Percentiles rank a stretch among this genome's conserved stretches.
Evolutionary conservation across 163 green algal genomes (phyloP).

Genomic region (Chlorella variabilis): DNA sequence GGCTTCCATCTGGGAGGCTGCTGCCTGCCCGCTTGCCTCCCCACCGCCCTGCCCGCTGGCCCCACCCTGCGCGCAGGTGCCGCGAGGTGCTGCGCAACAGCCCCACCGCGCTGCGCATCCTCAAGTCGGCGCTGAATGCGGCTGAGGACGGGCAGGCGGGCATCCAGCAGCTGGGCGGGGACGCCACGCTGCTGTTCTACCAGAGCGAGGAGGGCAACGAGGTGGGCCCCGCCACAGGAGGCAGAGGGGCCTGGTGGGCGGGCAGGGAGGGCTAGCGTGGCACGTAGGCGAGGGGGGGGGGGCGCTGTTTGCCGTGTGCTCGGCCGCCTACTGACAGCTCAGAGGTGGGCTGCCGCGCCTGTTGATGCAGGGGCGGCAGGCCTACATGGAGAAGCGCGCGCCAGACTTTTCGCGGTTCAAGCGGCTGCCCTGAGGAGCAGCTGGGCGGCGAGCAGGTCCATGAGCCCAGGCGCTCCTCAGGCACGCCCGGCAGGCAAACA

Average conservation of each 20-base stretch:
- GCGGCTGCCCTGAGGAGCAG: conserved; percentile 72
- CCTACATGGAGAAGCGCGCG: conserved; percentile 89
- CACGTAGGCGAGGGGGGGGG: no score
- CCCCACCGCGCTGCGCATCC: conserved; percentile 90
- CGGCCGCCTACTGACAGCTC: no score
- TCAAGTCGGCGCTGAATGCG: conserved; percentile 96
- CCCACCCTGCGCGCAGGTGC: conserved; percentile 83
- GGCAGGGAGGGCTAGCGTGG: background rate
- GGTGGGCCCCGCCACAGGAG: conserved; percentile 47
- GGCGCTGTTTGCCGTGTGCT: no score
- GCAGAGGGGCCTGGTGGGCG: background rate
- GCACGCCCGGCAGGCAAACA: no score
- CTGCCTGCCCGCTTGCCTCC: no score
- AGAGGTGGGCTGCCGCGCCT: background rate
- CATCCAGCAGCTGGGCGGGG: conserved; percentile 94
- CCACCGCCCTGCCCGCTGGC: background rate
- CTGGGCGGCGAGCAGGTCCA: no score
- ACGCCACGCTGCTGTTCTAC: conserved; percentile 98
- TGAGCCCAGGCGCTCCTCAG: no score
- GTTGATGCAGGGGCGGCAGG: conserved; percentile 70
- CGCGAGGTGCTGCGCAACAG: conserved; percentile 96
- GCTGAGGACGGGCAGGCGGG: conserved; percentile 95
- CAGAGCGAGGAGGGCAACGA: conserved; percentile 93
- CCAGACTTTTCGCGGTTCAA: conserved; percentile 95
- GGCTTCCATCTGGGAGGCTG: no score